Evolutionary conservation across 257 asterid genomes (phyloP).

Genomic region (Solanum megistacrolobum): DNA sequence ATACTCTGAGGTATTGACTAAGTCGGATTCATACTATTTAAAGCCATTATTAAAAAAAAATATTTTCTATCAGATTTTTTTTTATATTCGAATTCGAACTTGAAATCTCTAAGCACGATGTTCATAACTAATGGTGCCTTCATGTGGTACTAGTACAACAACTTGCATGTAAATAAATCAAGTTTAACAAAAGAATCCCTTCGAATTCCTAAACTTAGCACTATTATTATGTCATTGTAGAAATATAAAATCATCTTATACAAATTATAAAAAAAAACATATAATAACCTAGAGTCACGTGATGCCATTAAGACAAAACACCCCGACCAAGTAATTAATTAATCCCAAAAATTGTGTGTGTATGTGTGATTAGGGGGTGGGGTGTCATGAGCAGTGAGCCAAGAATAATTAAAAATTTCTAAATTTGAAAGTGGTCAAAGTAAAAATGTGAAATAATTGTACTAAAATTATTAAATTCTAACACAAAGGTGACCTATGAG

Average conservation of each 20-base stretch:
- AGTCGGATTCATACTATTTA: background rate
- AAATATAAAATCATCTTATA: slow-evolving; percentile 5
- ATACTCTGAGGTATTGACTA: background rate
- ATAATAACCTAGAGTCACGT: slow-evolving; percentile 40
- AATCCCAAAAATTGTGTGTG: slow-evolving; percentile 25
- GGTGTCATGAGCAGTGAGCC: slow-evolving; percentile 2
- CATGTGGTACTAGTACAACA: background rate
- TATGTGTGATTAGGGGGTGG: background rate
- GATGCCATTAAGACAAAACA: slow-evolving; percentile 92
- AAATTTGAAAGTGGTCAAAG: background rate
- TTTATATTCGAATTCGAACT: background rate
- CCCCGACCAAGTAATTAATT: slow-evolving; percentile 79
- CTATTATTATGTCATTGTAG: background rate
- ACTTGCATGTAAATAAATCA: background rate
- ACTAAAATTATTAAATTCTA: slow-evolving; percentile 14
- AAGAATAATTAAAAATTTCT: background rate
- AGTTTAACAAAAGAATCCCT: background rate
- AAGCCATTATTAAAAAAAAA: background rate
- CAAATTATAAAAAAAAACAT: background rate
- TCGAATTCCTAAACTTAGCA: background rate
- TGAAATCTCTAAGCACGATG: background rate
- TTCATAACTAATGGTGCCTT: background rate
- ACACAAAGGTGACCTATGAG: slow-evolving; percentile 93
- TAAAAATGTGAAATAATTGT: background rate
- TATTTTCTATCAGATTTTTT: background rate